Base-by-base conservation (phyloP, 129 eudicot species). In the Escallonia rubra region DNA sequence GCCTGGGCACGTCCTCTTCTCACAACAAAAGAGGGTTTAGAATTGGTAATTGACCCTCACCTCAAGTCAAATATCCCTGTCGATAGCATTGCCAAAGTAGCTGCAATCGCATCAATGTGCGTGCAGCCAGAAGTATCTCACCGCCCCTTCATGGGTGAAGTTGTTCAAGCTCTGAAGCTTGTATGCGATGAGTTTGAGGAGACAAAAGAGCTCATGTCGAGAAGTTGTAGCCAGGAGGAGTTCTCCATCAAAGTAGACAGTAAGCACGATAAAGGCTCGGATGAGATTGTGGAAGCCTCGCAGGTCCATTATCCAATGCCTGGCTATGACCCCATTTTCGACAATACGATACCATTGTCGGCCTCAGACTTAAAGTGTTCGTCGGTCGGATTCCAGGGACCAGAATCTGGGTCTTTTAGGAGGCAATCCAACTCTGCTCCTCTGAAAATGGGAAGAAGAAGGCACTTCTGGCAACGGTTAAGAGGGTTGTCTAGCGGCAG, bases 91-190 rank as follows among this genome's bases (percentile, higher is more conserved):
- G 73, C 82, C 70, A 87, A 83, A 80, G 92, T 94, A 34, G 90
- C 99, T 23, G 96, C 99, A 51, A 94, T 94, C 3, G 97, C 99
- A 23, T 94, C 99, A 5, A 89, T 94, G 99, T 94, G 99, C 64
- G 99, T 94, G 57, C 97, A 89, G 51, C 96, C 99, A 1, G 97
- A 94, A 72, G 99, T 90, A 45, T 87, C 99, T n/a, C 96, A 87
- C 77, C 85, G 97, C 43, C 95, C 99, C 14, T 87, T 94, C 73
- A 94, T 94, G 99, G 99, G 99, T 14, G 97, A 94, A 73, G 99
- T 94, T 4, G 99, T 89, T 59, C 99, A 94, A 72, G 99, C 99
- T 57, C 67, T 94, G 65, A 94, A 87, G 74, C 94, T 94, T 13
- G 86, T 90, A 4, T 90, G 96, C 76, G 72, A 84, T n/a, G 99